Conservation (phyloP, 75 land plant species). For the Cupressus sempervirens region DNA sequence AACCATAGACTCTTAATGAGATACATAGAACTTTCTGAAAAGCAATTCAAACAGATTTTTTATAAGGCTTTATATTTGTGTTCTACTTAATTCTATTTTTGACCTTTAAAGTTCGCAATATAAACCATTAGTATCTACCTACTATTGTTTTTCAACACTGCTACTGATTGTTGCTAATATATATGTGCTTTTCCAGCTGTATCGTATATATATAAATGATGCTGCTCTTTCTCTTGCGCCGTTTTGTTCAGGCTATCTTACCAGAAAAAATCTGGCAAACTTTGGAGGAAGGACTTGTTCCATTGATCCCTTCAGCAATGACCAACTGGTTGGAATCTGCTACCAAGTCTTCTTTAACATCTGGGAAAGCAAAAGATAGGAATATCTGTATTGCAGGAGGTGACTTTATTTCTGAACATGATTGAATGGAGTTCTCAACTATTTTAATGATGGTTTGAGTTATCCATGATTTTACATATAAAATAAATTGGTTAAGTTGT, state of each 20-base stretch:
- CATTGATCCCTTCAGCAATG: conserved; percentile 35
- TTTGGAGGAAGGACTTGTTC: conserved; percentile 88
- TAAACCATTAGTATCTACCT: background rate
- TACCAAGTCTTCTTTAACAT: conserved; percentile 22
- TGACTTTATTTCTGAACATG: conserved; percentile 14
- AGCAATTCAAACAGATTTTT: background rate
- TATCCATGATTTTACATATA: background rate
- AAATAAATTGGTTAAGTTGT: background rate
- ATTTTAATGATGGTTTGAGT: background rate
- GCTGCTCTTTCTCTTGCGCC: background rate
- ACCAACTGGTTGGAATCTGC: conserved; percentile 86
- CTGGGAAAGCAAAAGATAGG: conserved; percentile 43
- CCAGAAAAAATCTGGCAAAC: conserved; percentile 71
- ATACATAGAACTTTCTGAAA: background rate
- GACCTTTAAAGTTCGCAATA: background rate
- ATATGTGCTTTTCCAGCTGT: background rate
- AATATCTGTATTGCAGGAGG: conserved; percentile 89
- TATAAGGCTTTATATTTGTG: background rate
- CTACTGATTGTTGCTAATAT: background rate
- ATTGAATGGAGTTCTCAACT: background rate
- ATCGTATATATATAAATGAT: background rate
- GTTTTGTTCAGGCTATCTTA: conserved; percentile 46
- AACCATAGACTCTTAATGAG: background rate
- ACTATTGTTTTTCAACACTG: background rate
- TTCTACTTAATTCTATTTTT: background rate